Conservation (phyloP, 192 early-diverging fungal species). For the Umbelopsis vinacea region DNA sequence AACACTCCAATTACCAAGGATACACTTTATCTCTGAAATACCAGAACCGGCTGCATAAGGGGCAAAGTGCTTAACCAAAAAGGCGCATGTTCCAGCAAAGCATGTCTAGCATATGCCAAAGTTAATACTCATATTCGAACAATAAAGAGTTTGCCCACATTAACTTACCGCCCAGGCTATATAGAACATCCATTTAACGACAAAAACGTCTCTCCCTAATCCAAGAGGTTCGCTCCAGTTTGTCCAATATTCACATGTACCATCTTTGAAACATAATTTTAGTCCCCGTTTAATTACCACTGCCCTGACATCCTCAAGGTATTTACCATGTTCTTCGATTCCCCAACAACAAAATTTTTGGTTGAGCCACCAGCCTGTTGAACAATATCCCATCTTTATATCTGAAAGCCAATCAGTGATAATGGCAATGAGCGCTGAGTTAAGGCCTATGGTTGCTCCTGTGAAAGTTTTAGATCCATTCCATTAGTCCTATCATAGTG, state of each 20-base stretch:
- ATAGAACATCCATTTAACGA: constrained; percentile 84
- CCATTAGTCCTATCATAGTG: background rate
- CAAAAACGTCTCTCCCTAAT: constrained; percentile 48
- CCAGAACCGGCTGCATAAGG: constrained; percentile 96
- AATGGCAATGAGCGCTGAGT: constrained; percentile 89
- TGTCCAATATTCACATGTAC: constrained; percentile 70
- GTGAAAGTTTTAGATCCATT: background rate
- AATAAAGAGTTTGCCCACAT: background rate
- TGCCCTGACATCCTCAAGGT: background rate
- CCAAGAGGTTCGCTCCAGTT: constrained; percentile 70
- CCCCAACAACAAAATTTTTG: constrained; percentile 95
- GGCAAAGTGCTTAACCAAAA: constrained; percentile 74
- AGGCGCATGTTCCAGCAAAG: constrained; percentile 76
- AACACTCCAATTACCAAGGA: constrained; percentile 51
- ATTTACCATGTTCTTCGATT: constrained; percentile 59
- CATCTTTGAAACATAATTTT: constrained; percentile 47
- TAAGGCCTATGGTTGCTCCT: constrained; percentile 75
- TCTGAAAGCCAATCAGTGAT: constrained; percentile 91
- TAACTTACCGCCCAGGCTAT: constrained; percentile 66
- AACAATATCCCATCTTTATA: constrained; percentile 84
- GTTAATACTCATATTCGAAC: background rate
- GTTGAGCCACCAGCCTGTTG: constrained; percentile 85
- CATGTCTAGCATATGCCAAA: constrained; percentile 47
- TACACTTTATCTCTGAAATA: constrained; percentile 89
- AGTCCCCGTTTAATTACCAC: background rate